Percentiles rank a stretch among this genome's conserved stretches.
Evolutionary conservation across 2,329 filamentous ascomycete species (phyloP).

Genomic region (Aphanocladium album): DNA sequence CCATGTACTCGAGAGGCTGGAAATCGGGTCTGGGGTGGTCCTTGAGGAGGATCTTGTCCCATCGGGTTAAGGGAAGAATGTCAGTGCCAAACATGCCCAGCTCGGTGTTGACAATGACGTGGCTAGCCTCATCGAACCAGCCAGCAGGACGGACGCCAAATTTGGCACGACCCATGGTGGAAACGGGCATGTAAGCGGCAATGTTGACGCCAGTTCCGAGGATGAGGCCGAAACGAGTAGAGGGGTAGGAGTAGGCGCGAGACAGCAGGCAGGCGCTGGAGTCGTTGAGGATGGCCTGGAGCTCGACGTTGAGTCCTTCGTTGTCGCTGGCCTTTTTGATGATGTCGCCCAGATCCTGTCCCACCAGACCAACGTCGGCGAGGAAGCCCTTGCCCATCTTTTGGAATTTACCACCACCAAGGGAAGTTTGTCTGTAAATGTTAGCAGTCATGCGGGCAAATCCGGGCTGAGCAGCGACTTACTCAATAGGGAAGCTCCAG

Average conservation of each 20-base stretch:
- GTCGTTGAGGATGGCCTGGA: constrained; percentile 62
- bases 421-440: constrained; percentile 53
- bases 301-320: constrained; percentile 47
- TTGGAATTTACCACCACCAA: constrained; percentile 53
- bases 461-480: constrained; percentile 26
- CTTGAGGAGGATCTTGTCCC: constrained; percentile 51
- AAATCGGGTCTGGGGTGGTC: constrained; percentile 53
- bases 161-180: constrained; percentile 49
- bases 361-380: constrained; percentile 52
- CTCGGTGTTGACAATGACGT: constrained; percentile 64
- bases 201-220: constrained; percentile 64
- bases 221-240: constrained; percentile 60
- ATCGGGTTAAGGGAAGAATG: constrained; percentile 55
- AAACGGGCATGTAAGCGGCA: constrained; percentile 57
- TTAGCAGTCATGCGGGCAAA: constrained; percentile 17
- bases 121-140: constrained; percentile 55
- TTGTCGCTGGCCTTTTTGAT: constrained; percentile 49
- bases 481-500: constrained; percentile 69
- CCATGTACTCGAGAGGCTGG: constrained; percentile 57
- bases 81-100: constrained; percentile 60
- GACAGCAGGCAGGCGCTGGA: constrained; percentile 62
- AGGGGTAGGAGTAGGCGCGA: constrained; percentile 53
- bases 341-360: constrained; percentile 55
- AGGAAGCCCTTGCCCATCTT: constrained; percentile 63
- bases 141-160: constrained; percentile 49